These are phyloP conservation scores for Sedum album DNA, from an alignment of 164 flowering plant genomes.

Conservation along the genomic window DNA sequence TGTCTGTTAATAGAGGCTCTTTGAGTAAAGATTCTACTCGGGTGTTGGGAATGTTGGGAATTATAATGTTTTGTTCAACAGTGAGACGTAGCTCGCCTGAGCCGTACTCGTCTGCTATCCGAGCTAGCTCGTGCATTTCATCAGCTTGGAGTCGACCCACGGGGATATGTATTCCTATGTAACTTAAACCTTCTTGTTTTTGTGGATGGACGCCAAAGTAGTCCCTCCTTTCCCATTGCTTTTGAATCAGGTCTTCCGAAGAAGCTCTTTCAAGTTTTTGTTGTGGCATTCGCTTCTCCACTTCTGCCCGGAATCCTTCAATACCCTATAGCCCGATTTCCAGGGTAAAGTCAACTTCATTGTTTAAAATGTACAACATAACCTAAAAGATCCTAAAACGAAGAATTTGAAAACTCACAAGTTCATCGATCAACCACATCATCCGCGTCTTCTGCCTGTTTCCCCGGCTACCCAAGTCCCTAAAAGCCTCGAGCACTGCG, in stretches of 20 bases:
- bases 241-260: conserved; percentile 51
- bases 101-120: conserved; percentile 70
- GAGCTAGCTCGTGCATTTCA: conserved; percentile 88
- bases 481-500: conserved; percentile 75
- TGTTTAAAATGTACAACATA: too few species aligned
- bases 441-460: conserved; percentile 84
- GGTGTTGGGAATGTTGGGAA: conserved; percentile 69
- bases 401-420: conserved; percentile 34
- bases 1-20: conserved; percentile 53
- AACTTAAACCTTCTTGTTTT: conserved; percentile 72
- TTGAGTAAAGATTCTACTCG: conserved; percentile 45
- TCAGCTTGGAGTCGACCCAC: conserved; percentile 88
- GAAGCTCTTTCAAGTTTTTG: conserved; percentile 60
- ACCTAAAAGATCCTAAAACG: too few species aligned
- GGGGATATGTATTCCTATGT: conserved; percentile 74
- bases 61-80: conserved; percentile 87
- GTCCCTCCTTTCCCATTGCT: conserved; percentile 79
- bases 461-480: conserved; percentile 84
- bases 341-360: not conserved
- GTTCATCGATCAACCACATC: conserved; percentile 99
- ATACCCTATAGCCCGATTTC: conserved; percentile 50
- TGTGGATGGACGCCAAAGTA: conserved; percentile 81
- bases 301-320: conserved; percentile 79
- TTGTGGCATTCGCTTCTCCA: conserved; percentile 72
- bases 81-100: conserved; percentile 88